Evolutionary conservation across 2,329 filamentous ascomycete species (phyloP), one percentile per base, ranked within the genome.

Genomic region (Ascomycota sp.): DNA sequence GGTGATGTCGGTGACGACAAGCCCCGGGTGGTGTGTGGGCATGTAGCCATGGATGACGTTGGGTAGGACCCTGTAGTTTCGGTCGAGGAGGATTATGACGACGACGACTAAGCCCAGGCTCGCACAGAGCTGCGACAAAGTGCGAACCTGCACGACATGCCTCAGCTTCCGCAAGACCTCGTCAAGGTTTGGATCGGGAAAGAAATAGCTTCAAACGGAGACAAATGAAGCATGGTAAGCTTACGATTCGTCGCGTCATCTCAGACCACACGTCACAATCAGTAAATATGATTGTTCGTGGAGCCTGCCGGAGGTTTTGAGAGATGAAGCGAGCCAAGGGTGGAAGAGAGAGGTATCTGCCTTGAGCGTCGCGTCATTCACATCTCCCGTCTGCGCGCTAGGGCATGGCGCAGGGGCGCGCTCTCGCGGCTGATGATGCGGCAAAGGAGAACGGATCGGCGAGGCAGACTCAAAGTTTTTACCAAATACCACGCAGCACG

Each of bases 31-130:
- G 52, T 93, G 83, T 36, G 73, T 69, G 19, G 85, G 85, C 44
- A 92, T 71, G 51, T 86, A 80, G 49, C 72, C 77, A 60, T 94
- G 85, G 40, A 94, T 76, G 35, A 76, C 69, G 43, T 74, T 72
- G 25, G 85, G 85, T 23, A 94, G 70, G 35, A 94, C 77, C 40
- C 79, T 69, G 58, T 89, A 92, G 48, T 77, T 80, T 46, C 75
- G 79, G 56, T 94, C 85, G 58, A 93, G 73, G 50, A 92, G 65
- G 51, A 86, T 72, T 39, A 83, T 54, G 43, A 86, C 54, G 42
- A 85, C 47, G 40, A 86, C 59, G 40, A 76, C 68, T 44, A 82
- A 58, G 40, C 67, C 48, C 32, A 69, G 61, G 33, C 82, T 61
- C 33, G 70, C 60, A 38, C 65, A 60, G 46, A 89, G 69, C 64